Evolutionary conservation across 139 green algal species (phyloP).

Genomic region (Chlorella sp.): DNA sequence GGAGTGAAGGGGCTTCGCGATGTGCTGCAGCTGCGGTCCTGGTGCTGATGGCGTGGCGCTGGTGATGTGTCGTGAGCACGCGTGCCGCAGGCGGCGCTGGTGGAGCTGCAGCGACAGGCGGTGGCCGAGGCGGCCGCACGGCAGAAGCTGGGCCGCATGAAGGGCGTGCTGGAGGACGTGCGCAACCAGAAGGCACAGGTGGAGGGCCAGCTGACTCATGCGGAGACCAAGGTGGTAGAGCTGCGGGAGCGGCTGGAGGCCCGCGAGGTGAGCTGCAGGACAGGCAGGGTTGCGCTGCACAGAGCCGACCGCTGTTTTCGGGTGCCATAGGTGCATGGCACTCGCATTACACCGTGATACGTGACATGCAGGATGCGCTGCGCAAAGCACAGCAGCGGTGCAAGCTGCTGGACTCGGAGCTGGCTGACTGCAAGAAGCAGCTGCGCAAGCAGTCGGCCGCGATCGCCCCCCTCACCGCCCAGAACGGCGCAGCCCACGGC

Average conservation of each 20-base stretch:
- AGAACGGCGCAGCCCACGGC: too few relatives aligned
- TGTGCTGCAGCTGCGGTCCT: too few relatives aligned
- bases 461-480: too few relatives aligned
- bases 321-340: background rate
- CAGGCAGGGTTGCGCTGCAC: background rate
- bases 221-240: constrained; percentile 34
- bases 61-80: too few relatives aligned
- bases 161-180: constrained; percentile 6
- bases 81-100: constrained; percentile 20
- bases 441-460: background rate
- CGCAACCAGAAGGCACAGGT: constrained; percentile 25
- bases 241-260: constrained; percentile 29
- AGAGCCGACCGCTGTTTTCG: background rate
- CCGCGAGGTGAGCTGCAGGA: background rate
- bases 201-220: constrained; percentile 27
- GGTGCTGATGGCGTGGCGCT: too few relatives aligned
- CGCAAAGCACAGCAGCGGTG: constrained; percentile 25
- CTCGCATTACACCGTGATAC: background rate
- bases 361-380: constrained; percentile 16
- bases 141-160: constrained; percentile 14
- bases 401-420: constrained; percentile 21
- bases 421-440: background rate
- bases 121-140: background rate
- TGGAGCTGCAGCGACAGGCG: constrained; percentile 24
- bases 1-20: too few relatives aligned